Base-by-base conservation (phyloP, 306 rosid genomes). In the Prunus fruticosa region DNA sequence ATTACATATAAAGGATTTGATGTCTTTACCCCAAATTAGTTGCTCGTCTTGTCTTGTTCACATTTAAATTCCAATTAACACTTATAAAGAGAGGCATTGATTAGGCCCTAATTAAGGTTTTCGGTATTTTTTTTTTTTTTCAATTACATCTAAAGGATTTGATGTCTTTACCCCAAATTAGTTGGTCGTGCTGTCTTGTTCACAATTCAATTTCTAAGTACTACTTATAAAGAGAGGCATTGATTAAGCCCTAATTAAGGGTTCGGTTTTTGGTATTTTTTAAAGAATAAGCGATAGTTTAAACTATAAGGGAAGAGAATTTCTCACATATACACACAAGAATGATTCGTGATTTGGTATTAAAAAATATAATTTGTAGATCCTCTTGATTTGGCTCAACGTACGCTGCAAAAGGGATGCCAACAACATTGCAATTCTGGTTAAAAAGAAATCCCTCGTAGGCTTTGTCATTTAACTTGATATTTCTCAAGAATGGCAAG, bases 251-350 rank as follows among this genome's bases (percentile, higher is more conserved):
- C 14, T 64, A 20, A 67, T 47, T 47, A 11, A 47, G 51, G 15
- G 14, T 0, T 25, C 4, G 45, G 43, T 18, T 25, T 60, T 58
- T 58, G 67, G 10, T 57, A 30, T 20, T 43, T 18, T 62, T 47
- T 5, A 0, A 32, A 38, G 0, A 6, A 38, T 6, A 38, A 38
- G 2, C 9, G 2, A 38, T 38, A 38, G 0, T 38, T 0, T 6
- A 38, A 38, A 38, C 0, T 6, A 6, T 2, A 38, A 0, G 0
- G 2, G 9, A 38, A 0, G 0, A 0, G 0, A 7, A 38, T 1
- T 38, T 6, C 43, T 6, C 2, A 0, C 43, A 6, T n/a, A n/a
- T n/a, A n/a, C 43, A 1, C 43, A 1, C 43, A 38, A 1, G 7
- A 7, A 6, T 38, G 0, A 38, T 38, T 2, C 9, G 8, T 38